Base-by-base conservation (phyloP, 1,284 basidiomycete genomes). In the Irpex rosettiformis region DNA sequence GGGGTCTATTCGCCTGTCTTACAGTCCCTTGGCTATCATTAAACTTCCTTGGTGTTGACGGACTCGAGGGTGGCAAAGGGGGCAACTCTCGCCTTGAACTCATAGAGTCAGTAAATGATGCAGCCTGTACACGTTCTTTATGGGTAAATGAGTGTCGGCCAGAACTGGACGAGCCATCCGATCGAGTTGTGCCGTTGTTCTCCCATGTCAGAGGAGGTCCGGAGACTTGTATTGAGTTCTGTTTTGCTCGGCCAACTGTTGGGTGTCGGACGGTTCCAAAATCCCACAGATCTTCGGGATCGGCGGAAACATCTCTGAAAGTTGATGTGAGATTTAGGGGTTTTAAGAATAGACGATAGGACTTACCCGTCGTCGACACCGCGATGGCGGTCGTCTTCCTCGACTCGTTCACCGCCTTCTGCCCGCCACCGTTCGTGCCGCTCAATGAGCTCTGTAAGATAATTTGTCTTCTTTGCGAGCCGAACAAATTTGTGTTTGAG, bases 401-500 rank as follows among this genome's bases (percentile, higher is more conserved):
- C 88, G 5, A 79, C 74, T 53, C 86, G 81, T 43, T 85, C 88
- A 11, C 91, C 93, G n/a, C 91, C 93, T 70, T 94, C 94, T n/a
- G 86, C 86, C 72, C 84, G 91, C 94, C 94, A 99, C 64, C 93
- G 82, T 67, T 98, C 94, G 65, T 94, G 90, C 33, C 95, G 83
- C 66, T 98, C 96, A 66, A 98, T 96, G 52, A 99, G 80, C 70
- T 98, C 96, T 0, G 95, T 97, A 61, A 98, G 79, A 69, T 96
- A 97, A 66, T 76, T 92, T 3, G 94, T 91, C 79, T 96, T 97
- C 78, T 94, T 94, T 10, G 96, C 96, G 77, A 91, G 89, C 61
- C 90, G 85, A 65, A 99, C 88, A 70, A 98, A 99, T 68, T 95
- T 95, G 75, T 99, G 96, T 71, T 95, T 97, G 59, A 99, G 80